Conservation (phyloP, 306 rosid species). For the Benincasa hispida region DNA sequence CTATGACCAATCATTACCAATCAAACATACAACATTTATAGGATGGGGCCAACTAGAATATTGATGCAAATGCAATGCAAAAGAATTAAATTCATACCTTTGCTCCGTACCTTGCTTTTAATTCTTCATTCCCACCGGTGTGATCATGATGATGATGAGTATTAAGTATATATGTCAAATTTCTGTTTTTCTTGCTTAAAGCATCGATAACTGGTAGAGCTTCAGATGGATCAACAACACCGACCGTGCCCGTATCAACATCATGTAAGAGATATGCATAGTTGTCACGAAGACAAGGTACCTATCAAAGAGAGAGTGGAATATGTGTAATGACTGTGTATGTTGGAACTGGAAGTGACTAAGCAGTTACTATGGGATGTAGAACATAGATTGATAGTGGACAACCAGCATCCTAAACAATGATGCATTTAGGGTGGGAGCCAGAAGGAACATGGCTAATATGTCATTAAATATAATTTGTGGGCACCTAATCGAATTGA, state of each 20-base stretch:
- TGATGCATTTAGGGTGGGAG: not conserved
- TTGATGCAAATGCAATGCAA: not conserved
- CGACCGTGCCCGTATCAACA: constrained; percentile 88
- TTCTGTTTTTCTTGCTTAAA: constrained; percentile 59
- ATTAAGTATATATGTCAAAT: constrained; percentile 84
- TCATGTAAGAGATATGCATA: constrained; percentile 90
- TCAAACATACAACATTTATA: not conserved
- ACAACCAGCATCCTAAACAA: not conserved
- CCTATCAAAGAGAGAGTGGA: constrained; percentile 31
- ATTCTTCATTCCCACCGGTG: constrained; percentile 81
- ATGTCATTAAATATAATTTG: not conserved
- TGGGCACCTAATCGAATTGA: not conserved
- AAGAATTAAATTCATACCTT: constrained; percentile 39
- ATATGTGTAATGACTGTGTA: not conserved
- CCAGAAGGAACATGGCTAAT: not conserved
- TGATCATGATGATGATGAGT: constrained; percentile 93
- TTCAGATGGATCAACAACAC: constrained; percentile 97
- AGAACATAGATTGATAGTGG: not conserved
- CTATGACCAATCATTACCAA: not conserved
- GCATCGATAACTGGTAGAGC: constrained; percentile 74
- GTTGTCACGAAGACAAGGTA: constrained; percentile 83
- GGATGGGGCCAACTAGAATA: not conserved
- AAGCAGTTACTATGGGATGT: not conserved
- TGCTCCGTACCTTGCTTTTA: constrained; percentile 88
- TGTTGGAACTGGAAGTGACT: not conserved